These are phyloP conservation scores for Ophidiomyces ophidiicola DNA, from an alignment of 2,329 filamentous ascomycete species.

Conservation along the genomic window DNA sequence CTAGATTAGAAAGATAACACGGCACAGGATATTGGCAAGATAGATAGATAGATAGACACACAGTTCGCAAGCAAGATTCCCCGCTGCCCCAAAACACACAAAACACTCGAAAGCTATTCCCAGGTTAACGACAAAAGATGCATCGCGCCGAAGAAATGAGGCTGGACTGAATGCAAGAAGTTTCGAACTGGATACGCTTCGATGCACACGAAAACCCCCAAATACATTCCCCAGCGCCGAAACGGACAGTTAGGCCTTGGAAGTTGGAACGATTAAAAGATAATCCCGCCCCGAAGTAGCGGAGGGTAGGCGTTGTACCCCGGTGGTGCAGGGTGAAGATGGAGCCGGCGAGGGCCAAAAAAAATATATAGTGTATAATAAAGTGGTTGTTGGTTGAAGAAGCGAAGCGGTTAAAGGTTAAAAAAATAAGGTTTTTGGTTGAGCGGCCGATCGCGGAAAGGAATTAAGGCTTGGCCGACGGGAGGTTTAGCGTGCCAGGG, in stretches of 20 bases:
- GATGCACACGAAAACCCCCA: slow-evolving; percentile 7
- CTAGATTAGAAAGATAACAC: background rate
- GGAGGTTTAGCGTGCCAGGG: background rate
- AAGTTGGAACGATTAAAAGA: background rate
- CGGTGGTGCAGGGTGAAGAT: background rate
- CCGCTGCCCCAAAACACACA: no score
- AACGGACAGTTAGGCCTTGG: background rate
- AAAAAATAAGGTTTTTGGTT: no score
- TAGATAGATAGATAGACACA: background rate
- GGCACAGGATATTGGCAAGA: no score
- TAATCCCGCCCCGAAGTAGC: slow-evolving; percentile 3
- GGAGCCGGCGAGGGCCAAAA: slow-evolving; percentile 7
- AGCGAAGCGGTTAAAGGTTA: slow-evolving; percentile 5
- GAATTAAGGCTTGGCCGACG: background rate
- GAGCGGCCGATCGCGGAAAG: background rate
- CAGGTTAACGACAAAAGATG: slow-evolving; percentile 1
- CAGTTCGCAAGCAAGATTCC: background rate
- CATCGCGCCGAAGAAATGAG: slow-evolving; percentile 11
- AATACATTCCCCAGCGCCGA: slow-evolving; percentile 6
- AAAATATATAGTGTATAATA: no score
- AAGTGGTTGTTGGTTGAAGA: background rate
- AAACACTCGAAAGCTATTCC: slow-evolving; percentile 5
- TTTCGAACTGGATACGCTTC: slow-evolving; percentile 10
- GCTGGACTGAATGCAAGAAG: background rate
- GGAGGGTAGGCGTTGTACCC: background rate